phyloP scores from a whole-genome alignment of 768 basidiomycete genomes.

The Hericium erinaceus region DNA sequence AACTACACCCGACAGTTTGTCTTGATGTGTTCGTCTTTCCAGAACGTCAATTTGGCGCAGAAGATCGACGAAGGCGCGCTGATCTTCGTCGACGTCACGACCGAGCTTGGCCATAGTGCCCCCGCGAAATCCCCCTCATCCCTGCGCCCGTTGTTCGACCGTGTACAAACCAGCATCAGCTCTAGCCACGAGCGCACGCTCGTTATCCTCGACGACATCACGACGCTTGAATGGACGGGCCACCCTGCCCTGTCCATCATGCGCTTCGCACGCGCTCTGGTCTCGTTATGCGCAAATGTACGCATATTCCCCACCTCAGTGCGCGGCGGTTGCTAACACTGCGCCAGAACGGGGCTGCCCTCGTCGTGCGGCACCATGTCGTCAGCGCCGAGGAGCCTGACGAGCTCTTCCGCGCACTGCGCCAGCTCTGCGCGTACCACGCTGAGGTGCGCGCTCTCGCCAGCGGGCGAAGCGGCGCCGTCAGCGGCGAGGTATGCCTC shows the following conservation, averaged over 20 bases:
- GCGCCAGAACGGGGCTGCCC: conserved; percentile 39
- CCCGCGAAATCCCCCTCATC: conserved; percentile 4
- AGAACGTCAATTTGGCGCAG: conserved; percentile 9
- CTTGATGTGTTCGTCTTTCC: background rate
- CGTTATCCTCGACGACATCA: conserved; percentile 64
- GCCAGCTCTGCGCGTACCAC: conserved; percentile 60
- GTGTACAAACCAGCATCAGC: conserved; percentile 4
- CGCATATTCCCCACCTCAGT: background rate
- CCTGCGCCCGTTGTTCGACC: conserved; percentile 14
- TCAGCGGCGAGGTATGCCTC: conserved; percentile 61
- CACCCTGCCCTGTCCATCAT: conserved; percentile 39
- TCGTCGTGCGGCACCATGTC: conserved; percentile 60
- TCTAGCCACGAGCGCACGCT: conserved; percentile 21
- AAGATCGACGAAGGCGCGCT: conserved; percentile 23
- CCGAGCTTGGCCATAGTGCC: conserved; percentile 21
- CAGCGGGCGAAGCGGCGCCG: conserved; percentile 68
- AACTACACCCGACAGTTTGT: no score
- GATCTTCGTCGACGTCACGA: conserved; percentile 44
- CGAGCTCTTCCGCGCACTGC: conserved; percentile 45
- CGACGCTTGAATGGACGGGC: conserved; percentile 67
- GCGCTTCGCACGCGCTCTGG: conserved; percentile 52
- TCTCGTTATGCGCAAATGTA: conserved; percentile 48
- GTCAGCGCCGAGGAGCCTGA: conserved; percentile 45
- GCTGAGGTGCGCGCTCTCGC: conserved; percentile 62
- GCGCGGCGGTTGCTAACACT: background rate